phyloP scores from a whole-genome alignment of 805 yeast species.

The Cyberlindnera maclurae region DNA sequence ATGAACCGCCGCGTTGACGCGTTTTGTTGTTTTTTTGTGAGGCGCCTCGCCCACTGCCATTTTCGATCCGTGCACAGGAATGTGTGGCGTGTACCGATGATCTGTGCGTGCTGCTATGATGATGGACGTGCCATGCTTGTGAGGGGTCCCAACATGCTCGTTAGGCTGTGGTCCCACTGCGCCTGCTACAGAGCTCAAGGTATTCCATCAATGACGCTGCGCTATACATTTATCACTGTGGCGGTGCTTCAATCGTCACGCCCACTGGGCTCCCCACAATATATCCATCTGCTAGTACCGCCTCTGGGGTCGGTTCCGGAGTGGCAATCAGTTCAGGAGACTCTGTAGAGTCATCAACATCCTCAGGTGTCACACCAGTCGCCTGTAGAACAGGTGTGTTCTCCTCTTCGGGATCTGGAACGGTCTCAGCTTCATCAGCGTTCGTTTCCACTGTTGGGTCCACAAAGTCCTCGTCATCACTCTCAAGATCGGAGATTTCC shows the following conservation, averaged over 20 bases:
- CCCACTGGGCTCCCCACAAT: too few species aligned
- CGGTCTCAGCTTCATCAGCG: not conserved
- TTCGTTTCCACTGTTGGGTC: conserved; percentile 2
- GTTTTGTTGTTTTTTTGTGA: conserved; percentile 6
- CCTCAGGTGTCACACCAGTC: too few species aligned
- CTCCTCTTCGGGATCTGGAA: not conserved
- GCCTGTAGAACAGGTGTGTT: too few species aligned
- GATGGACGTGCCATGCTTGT: not conserved
- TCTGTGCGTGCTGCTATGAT: conserved; percentile 1
- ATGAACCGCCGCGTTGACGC: too few species aligned
- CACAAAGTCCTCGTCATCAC: conserved; percentile 7
- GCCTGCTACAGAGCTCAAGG: too few species aligned
- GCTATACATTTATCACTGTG: too few species aligned
- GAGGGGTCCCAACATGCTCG: too few species aligned
- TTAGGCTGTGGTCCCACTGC: too few species aligned
- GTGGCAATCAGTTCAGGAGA: not conserved
- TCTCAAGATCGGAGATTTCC: conserved; percentile 8
- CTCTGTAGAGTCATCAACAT: too few species aligned
- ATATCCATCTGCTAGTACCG: not conserved
- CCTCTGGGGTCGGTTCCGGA: not conserved
- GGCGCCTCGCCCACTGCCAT: too few species aligned
- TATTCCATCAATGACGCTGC: too few species aligned
- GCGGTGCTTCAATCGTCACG: too few species aligned
- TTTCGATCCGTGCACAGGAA: conserved; percentile 13
- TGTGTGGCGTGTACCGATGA: conserved; percentile 15